These are phyloP conservation scores for Erysimum cheiranthoides DNA, from an alignment of 345 rosid genomes.

Conservation along the genomic window DNA sequence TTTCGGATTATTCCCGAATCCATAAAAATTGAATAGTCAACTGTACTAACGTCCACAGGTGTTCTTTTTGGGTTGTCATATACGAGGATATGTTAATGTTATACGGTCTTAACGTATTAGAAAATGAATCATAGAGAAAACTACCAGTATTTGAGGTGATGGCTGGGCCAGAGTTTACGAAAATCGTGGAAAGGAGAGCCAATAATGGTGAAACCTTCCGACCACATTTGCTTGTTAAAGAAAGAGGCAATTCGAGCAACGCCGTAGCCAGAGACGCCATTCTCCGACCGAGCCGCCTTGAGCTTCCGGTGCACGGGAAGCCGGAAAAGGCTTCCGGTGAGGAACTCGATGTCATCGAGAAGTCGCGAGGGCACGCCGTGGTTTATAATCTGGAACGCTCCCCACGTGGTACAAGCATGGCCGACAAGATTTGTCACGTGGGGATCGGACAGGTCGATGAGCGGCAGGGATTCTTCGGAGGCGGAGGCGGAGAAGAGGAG, in stretches of 20 bases:
- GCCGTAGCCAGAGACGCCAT: slow-evolving; percentile 83
- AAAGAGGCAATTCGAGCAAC: slow-evolving; percentile 75
- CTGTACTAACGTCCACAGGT: slow-evolving; percentile 33
- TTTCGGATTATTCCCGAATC: slow-evolving; percentile 24
- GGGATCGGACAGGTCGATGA: slow-evolving; percentile 68
- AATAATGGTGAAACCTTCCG: slow-evolving; percentile 87
- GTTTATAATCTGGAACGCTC: slow-evolving; percentile 73
- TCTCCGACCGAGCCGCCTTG: slow-evolving; percentile 69
- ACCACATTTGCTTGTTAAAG: slow-evolving; percentile 93
- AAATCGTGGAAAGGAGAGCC: slow-evolving; percentile 83
- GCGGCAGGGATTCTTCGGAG: slow-evolving; percentile 55
- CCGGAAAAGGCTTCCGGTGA: slow-evolving; percentile 57
- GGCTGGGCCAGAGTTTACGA: slow-evolving; percentile 82
- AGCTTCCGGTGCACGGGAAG: slow-evolving; percentile 69
- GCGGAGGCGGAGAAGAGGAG: slow-evolving; percentile 42
- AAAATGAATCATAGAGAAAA: background rate
- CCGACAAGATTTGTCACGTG: slow-evolving; percentile 56
- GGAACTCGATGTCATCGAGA: slow-evolving; percentile 56
- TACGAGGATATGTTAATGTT: background rate
- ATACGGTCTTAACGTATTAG: background rate
- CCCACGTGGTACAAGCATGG: slow-evolving; percentile 85
- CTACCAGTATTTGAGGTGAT: slow-evolving; percentile 67
- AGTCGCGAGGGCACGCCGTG: slow-evolving; percentile 68
- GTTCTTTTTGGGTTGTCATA: slow-evolving; percentile 14
- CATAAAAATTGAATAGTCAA: slow-evolving; percentile 13